A percentile compares a stretch with the other conserved stretches of the same genome.
Evolutionary conservation across 108 stramenopile species (phyloP).

Genomic region (Cylindrotheca closterium): DNA sequence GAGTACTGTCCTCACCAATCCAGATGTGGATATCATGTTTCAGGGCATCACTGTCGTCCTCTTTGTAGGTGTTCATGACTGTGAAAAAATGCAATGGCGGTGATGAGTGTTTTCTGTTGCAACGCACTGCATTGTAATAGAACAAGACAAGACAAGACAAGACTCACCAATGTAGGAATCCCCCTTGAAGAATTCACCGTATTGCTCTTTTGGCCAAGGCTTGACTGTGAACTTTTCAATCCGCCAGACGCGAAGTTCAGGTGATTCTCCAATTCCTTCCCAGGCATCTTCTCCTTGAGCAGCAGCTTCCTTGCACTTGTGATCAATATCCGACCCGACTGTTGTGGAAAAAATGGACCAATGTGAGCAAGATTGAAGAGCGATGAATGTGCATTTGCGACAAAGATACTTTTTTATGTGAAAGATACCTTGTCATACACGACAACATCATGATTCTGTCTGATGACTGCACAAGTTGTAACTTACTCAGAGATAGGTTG

Average conservation of each 20-base stretch:
- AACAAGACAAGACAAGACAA: constrained; percentile 28
- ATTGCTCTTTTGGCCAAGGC: constrained; percentile 45
- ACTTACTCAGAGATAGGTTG: constrained; percentile 35
- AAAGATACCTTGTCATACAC: no score
- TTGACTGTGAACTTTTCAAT: constrained; percentile 77
- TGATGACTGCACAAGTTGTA: not conserved
- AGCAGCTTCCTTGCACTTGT: constrained; percentile 53
- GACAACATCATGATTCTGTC: not conserved
- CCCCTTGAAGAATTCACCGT: constrained; percentile 85
- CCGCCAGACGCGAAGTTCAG: constrained; percentile 82
- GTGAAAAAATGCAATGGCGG: not conserved
- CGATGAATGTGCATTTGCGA: not conserved
- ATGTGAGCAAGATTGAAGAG: not conserved
- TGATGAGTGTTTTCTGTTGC: no score
- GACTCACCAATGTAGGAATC: constrained; percentile 85
- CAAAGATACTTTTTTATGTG: no score
- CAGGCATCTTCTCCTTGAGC: constrained; percentile 56
- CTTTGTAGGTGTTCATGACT: constrained; percentile 14
- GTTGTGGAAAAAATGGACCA: not conserved
- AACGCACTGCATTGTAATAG: not conserved
- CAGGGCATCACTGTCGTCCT: constrained; percentile 21
- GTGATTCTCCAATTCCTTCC: constrained; percentile 42
- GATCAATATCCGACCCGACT: constrained; percentile 42
- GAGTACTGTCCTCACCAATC: constrained; percentile 83
- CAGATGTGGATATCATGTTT: constrained; percentile 77